Base-by-base conservation (phyloP, 768 basidiomycete species). In the Amanita fuliginea region DNA sequence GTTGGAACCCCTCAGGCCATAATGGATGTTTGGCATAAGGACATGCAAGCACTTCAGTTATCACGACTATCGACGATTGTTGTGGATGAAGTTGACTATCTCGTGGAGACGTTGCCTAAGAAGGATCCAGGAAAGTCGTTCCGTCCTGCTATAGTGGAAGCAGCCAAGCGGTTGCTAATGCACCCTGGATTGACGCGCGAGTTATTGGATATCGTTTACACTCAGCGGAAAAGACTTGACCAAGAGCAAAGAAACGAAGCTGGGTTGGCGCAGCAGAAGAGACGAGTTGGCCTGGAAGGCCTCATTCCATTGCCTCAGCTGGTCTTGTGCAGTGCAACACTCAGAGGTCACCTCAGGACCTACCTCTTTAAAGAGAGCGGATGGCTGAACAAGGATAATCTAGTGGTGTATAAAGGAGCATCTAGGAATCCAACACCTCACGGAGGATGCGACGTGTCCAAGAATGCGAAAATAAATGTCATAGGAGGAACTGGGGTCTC, bases 11-110 rank as follows among this genome's bases (percentile, higher is more conserved):
- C 86, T 5, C 78, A 81, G 53, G 83, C 82, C 4, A 53, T 85
- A 4, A 58, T 77, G 56, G 85, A 85, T 42, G 67, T 80, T 24
- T 67, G 76, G 21, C 61, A 71, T 35, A 57, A 62, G 47, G 72
- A 77, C 41, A 56, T 69, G 1, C 56, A 64, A 16, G 70, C 65
- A 11, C 60, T 86, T 16, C 68, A 70, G 47, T 53, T 84, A 42
- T 56, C 61, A 5, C 64, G 62, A 43, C 63, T 85, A 46, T 74
- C 74, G 11, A 75, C 73, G 1, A 71, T 89, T 42, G 78, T 80
- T 32, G 78, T 88, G 48, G 86, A 89, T 54, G 86, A 89, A 60
- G 81, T 78, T 42, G 87, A 89, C 57, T 83, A 80, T 60, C 66
- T 88, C 35, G 67, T 90, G 47, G 76, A 75, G 51, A 75, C 71